A percentile compares a stretch with the other conserved stretches of the same genome.
These are phyloP conservation scores for Lagerstroemia speciosa DNA, from an alignment of 345 rosid genomes.

Conservation along the genomic window DNA sequence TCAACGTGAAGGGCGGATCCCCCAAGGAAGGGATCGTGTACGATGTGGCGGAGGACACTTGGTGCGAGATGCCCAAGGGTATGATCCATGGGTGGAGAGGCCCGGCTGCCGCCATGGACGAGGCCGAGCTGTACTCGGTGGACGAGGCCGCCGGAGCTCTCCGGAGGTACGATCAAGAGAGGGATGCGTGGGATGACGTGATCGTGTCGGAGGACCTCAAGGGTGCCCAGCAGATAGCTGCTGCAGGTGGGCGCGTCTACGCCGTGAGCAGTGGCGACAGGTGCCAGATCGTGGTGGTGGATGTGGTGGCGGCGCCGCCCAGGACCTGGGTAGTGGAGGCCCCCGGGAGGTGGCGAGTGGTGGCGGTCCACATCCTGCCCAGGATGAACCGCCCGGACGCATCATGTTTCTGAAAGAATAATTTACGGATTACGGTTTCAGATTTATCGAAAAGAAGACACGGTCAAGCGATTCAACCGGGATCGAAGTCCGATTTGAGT, in stretches of 20 bases:
- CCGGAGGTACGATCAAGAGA: conserved; percentile 22
- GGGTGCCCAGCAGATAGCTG: conserved; percentile 35
- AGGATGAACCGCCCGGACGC: conserved; percentile 19
- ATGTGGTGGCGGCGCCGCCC: conserved; percentile 19
- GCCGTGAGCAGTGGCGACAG: conserved; percentile 13
- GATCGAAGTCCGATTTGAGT: neutral
- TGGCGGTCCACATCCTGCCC: conserved; percentile 34
- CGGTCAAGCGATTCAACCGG: neutral
- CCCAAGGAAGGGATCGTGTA: conserved; percentile 31
- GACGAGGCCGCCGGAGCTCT: conserved; percentile 32
- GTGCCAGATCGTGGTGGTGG: conserved; percentile 27
- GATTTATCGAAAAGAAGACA: no score
- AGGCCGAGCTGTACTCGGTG: conserved; percentile 29
- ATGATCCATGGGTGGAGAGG: conserved; percentile 49
- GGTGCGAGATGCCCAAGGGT: conserved; percentile 37
- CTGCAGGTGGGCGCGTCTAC: conserved; percentile 37
- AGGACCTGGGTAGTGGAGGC: conserved; percentile 22
- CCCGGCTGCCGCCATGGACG: conserved; percentile 46
- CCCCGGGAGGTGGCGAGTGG: conserved; percentile 22
- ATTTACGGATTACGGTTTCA: neutral
- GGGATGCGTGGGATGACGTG: conserved; percentile 28
- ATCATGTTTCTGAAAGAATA: neutral
- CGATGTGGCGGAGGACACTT: conserved; percentile 20
- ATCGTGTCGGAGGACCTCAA: conserved; percentile 17
- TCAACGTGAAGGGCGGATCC: conserved; percentile 32